These are phyloP conservation scores for Maudiozyma turicensis DNA, from an alignment of 805 yeast species.

Conservation along the genomic window DNA sequence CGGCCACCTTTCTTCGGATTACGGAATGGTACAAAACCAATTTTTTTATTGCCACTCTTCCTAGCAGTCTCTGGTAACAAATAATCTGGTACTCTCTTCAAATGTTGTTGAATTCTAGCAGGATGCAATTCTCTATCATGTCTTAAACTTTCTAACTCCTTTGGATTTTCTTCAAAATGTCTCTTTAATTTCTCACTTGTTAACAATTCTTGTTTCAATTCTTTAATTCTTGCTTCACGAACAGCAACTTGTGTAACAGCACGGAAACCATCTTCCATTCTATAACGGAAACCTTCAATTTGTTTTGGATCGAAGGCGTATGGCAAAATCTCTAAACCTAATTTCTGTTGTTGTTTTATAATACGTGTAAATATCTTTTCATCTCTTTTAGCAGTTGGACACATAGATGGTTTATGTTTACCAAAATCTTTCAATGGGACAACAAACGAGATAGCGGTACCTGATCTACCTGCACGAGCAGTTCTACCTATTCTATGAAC, in stretches of 20 bases:
- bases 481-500: conserved; percentile 95
- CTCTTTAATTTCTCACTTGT: conserved; percentile 85
- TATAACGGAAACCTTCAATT: conserved; percentile 89
- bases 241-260: conserved; percentile 84
- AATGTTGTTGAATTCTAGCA: conserved; percentile 69
- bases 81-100: conserved; percentile 89
- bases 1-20: conserved; percentile 31
- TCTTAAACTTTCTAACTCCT: conserved; percentile 76
- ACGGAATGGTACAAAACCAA: conserved; percentile 69
- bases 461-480: conserved; percentile 93
- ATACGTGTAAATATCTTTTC: conserved; percentile 77
- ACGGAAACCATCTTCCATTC: conserved; percentile 95
- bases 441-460: conserved; percentile 89
- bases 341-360: conserved; percentile 60
- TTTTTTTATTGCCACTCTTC: conserved; percentile 38
- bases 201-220: conserved; percentile 75
- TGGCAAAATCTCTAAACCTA: conserved; percentile 71
- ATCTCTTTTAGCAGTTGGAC: conserved; percentile 65
- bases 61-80: conserved; percentile 74
- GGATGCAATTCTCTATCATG: conserved; percentile 88
- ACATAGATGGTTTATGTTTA: conserved; percentile 72
- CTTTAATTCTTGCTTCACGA: conserved; percentile 88
- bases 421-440: conserved; percentile 78
- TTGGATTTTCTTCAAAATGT: conserved; percentile 95
- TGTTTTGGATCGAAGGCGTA: conserved; percentile 87